A percentile compares a stretch with the other conserved stretches of the same genome.
These are phyloP conservation scores for Rubia peregrina DNA, from an alignment of 305 asterid genomes.

Conservation along the genomic window DNA sequence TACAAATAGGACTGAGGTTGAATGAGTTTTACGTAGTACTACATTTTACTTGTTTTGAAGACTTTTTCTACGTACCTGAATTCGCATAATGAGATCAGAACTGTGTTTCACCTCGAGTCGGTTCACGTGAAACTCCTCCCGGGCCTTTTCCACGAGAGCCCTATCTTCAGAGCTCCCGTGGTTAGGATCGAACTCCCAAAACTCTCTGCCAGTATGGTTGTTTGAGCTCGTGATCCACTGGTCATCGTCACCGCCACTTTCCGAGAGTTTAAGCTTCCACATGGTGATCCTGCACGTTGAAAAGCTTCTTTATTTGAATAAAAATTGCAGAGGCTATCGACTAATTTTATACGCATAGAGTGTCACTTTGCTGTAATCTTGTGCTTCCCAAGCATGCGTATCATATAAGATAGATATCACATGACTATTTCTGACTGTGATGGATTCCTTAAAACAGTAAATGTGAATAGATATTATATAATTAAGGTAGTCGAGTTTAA, in stretches of 20 bases:
- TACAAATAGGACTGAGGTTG: no score
- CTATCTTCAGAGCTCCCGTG: conserved; percentile 68
- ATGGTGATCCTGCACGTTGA: conserved; percentile 18
- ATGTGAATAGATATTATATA: no score
- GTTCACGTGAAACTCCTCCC: conserved; percentile 36
- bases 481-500: no score
- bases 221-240: conserved; percentile 72
- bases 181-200: conserved; percentile 73
- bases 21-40: no score
- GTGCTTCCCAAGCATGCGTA: neutral
- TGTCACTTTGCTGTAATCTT: neutral
- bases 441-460: neutral
- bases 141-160: conserved; percentile 56
- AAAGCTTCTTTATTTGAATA: neutral
- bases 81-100: conserved; percentile 79
- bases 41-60: no score
- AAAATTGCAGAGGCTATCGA: no score
- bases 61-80: conserved; percentile 35
- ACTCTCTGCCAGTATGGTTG: conserved; percentile 66
- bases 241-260: conserved; percentile 36
- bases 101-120: conserved; percentile 75
- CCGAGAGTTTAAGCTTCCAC: conserved; percentile 83
- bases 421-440: neutral
- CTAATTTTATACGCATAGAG: no score
- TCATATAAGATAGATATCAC: neutral